Conservation (phyloP, 768 basidiomycete genomes). For the Hysterangium stoloniferum region DNA sequence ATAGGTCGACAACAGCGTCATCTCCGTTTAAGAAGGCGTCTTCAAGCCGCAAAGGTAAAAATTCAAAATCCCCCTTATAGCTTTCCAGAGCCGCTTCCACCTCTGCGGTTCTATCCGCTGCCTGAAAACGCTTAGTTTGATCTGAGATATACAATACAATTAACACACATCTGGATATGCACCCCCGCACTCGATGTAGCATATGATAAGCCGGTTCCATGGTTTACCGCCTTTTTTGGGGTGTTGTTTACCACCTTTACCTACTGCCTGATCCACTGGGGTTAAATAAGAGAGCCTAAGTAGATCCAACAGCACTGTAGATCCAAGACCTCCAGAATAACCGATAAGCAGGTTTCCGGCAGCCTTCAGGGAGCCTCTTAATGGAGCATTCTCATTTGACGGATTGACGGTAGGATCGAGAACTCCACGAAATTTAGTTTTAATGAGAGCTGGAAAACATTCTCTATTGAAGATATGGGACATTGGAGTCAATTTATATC, state of each 20-base stretch:
- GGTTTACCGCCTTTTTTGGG: constrained; percentile 47
- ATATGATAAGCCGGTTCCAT: constrained; percentile 55
- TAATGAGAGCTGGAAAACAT: constrained; percentile 60
- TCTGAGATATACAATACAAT: not conserved
- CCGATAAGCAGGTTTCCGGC: constrained; percentile 61
- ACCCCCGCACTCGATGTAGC: constrained; percentile 62
- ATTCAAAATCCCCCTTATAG: constrained; percentile 41
- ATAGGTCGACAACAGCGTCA: constrained; percentile 39
- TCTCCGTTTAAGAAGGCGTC: constrained; percentile 53
- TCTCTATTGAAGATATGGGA: constrained; percentile 29
- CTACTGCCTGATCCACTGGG: constrained; percentile 19
- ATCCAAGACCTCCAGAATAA: constrained; percentile 75
- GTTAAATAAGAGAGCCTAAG: constrained; percentile 51
- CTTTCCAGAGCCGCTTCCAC: constrained; percentile 37
- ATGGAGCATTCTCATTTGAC: constrained; percentile 44
- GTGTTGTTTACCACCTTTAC: constrained; percentile 55
- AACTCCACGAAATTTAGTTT: constrained; percentile 53
- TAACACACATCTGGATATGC: constrained; percentile 53
- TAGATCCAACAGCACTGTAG: constrained; percentile 64
- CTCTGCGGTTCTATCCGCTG: constrained; percentile 46
- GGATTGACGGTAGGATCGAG: constrained; percentile 60
- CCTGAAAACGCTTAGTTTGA: constrained; percentile 28
- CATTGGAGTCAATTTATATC: constrained; percentile 1
- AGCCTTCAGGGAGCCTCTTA: constrained; percentile 54
- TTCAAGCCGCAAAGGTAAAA: constrained; percentile 59